Percentiles rank a stretch among this genome's conserved stretches.
phyloP scores from a whole-genome alignment of 306 rosid genomes.

The Pterocarpus macrocarpus region DNA sequence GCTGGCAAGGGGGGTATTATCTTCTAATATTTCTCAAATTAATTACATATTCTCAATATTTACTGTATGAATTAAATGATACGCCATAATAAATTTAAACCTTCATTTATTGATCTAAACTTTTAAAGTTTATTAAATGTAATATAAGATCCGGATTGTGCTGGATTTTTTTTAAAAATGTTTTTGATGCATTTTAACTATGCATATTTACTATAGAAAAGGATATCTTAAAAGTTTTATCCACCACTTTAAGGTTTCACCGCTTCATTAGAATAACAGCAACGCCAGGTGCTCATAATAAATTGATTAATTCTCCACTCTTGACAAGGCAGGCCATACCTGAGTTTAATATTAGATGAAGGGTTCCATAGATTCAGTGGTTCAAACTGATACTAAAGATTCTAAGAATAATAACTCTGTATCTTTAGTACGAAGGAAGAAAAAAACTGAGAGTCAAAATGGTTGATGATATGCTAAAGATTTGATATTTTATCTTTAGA shows the following conservation, averaged over 20 bases:
- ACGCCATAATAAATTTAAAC: background rate
- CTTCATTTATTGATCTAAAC: background rate
- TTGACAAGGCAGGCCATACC: background rate
- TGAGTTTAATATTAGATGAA: constrained; percentile 24
- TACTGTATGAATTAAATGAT: background rate
- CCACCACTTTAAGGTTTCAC: background rate
- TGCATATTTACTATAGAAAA: background rate
- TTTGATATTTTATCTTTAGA: too few species aligned
- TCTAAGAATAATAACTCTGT: background rate
- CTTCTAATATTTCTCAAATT: background rate
- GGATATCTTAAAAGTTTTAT: background rate
- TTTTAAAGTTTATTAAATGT: background rate
- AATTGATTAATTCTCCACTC: background rate
- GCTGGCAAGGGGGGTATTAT: background rate
- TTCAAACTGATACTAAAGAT: constrained; percentile 18
- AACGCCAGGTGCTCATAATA: background rate
- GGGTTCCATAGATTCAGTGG: constrained; percentile 16
- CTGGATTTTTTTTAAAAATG: background rate
- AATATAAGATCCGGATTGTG: background rate
- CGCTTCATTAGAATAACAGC: background rate
- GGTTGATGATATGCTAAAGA: background rate
- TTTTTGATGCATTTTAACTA: background rate
- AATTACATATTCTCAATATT: background rate
- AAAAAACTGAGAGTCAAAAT: constrained; percentile 4
- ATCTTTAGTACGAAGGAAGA: background rate